Conservation (phyloP, 768 basidiomycete genomes). For the Xerocomus potaroensis region DNA sequence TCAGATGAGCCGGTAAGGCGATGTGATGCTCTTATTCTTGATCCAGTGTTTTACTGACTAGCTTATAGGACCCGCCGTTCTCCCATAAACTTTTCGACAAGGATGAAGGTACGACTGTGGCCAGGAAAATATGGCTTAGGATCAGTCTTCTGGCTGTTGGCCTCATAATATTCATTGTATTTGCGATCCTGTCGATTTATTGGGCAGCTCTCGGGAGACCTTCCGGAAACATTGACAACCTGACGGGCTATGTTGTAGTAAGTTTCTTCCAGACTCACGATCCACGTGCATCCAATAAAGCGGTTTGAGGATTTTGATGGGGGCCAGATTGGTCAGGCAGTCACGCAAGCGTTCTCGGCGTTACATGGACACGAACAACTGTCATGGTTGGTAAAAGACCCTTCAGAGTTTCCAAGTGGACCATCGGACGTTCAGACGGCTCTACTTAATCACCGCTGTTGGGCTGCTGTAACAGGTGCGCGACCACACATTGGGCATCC, state of each 20-base stretch:
- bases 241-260: constrained; percentile 59
- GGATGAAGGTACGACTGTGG: constrained; percentile 24
- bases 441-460: constrained; percentile 47
- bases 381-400: constrained; percentile 42
- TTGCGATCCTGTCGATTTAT: constrained; percentile 51
- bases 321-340: constrained; percentile 43
- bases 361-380: constrained; percentile 32
- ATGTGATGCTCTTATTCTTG: not conserved
- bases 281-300: not conserved
- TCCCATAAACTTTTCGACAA: constrained; percentile 28
- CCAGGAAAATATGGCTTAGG: constrained; percentile 40
- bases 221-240: constrained; percentile 32
- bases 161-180: constrained; percentile 41
- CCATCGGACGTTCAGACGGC: constrained; percentile 38
- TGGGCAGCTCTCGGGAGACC: constrained; percentile 56
- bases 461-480: constrained; percentile 54
- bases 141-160: constrained; percentile 35
- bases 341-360: constrained; percentile 37
- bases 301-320: constrained; percentile 56
- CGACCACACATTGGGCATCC: constrained; percentile 3
- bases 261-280: constrained; percentile 18
- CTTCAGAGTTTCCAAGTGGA: constrained; percentile 44
- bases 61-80: constrained; percentile 23
- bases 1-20: constrained; percentile 10
- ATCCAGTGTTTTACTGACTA: constrained; percentile 6